Evolutionary conservation across 2,329 filamentous ascomycete genomes (phyloP), one percentile per base, ranked within the genome.

Genomic region (Aspergillus flavus): DNA sequence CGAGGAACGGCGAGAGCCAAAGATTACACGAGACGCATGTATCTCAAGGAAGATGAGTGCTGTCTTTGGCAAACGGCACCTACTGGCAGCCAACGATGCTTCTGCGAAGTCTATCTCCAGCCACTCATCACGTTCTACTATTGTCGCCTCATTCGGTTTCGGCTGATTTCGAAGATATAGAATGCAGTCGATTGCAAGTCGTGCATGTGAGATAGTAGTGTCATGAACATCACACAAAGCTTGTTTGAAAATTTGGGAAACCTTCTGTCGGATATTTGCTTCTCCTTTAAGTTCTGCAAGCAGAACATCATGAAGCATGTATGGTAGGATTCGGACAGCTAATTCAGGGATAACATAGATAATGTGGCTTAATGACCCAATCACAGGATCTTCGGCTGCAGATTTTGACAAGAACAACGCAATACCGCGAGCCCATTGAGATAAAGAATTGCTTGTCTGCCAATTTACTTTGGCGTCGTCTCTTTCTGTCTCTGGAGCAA

Each of bases 161-260:
- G 86, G 84, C 72, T 96, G 94, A 4, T 90, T 93, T 43, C 93
- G 88, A n/a, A 99, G 84, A 73, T 98, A 99, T 3, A 99, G 80
- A 34, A 99, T 83, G 4, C 89, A 87, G 66, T 92, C 90, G 45
- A 98, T 85, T 1, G 97, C 80, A 41, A 95, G 84, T 64, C 88
- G 88, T 57, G 91, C 80, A 69, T 92, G 92, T 6, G 88, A 84
- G 61, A 84, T 85, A 1, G 81, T 85, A 61, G 69, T 62, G 32
- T 74, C 70, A 21, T 66, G 56, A 61, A 64, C 79, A 76, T 65
- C 77, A 3, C 79, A 78, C 41, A 98, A 85, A 83, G 90, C 92
- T 11, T 81, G 78, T 41, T 84, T 87, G 62, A 91, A 83, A 2
- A 88, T 84, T 11, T 82, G 80, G 0, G 94, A 97, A 1, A 97